Conservation (phyloP, 169 alveolate genomes). For the Toxoplasma gondii region DNA sequence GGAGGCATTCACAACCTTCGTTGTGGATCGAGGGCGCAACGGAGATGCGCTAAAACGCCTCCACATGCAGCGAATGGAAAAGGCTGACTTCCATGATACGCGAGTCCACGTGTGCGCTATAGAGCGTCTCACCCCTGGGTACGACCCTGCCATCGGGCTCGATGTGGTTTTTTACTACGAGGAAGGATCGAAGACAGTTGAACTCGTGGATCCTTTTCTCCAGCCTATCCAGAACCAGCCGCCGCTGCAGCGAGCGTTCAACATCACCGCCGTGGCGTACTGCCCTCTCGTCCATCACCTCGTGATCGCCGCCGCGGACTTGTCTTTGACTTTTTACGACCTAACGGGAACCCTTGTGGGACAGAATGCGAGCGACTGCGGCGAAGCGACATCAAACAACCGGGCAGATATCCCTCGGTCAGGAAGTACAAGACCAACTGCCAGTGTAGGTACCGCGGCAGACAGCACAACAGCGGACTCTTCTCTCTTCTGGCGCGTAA, state of each 20-base stretch:
- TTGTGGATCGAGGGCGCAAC: constrained; percentile 11
- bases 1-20: constrained; percentile 34
- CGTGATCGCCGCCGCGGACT: constrained; percentile 9
- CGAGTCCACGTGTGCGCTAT: background rate
- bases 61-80: background rate
- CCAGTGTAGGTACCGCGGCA: background rate
- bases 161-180: constrained; percentile 21
- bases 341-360: background rate
- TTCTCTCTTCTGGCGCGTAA: background rate
- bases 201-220: background rate
- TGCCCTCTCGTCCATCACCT: constrained; percentile 14
- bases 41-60: constrained; percentile 1
- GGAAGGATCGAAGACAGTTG: constrained; percentile 24
- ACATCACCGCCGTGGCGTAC: constrained; percentile 29
- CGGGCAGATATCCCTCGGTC: background rate
- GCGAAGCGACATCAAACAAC: background rate
- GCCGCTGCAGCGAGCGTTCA: background rate
- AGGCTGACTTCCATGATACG: background rate
- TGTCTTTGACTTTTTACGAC: constrained; percentile 29
- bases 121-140: background rate
- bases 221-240: background rate
- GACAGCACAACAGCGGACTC: background rate
- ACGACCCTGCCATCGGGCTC: background rate
- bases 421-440: background rate
- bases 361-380: background rate